phyloP scores from a whole-genome alignment of 495 filamentous ascomycete genomes.

The Penicillium lagena region DNA sequence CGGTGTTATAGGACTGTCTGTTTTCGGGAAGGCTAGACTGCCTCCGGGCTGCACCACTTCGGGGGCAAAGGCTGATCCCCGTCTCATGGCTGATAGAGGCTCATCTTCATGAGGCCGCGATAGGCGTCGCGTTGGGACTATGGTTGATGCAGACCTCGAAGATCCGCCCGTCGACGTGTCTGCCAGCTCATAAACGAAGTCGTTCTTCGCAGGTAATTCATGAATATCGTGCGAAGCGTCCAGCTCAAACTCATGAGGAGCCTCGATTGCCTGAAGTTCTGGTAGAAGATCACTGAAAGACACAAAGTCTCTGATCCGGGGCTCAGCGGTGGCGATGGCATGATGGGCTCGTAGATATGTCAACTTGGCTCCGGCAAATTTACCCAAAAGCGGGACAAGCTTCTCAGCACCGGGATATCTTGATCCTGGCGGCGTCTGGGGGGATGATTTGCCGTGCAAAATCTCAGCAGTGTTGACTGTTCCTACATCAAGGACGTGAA shows the following conservation, averaged over 20 bases:
- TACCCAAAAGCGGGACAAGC: slow-evolving; percentile 43
- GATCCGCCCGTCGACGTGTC: slow-evolving; percentile 26
- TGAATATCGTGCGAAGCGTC: slow-evolving; percentile 33
- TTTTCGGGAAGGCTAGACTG: not conserved
- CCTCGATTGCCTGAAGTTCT: slow-evolving; percentile 27
- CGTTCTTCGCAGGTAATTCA: slow-evolving; percentile 36
- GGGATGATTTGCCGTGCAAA: slow-evolving; percentile 4
- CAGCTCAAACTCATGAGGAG: slow-evolving; percentile 30
- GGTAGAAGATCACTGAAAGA: slow-evolving; percentile 20
- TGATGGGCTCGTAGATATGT: slow-evolving; percentile 53
- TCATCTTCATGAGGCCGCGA: slow-evolving; percentile 19
- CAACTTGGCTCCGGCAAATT: slow-evolving; percentile 38
- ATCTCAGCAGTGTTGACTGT: slow-evolving; percentile 31
- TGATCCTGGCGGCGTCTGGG: not conserved
- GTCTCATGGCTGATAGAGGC: slow-evolving; percentile 17
- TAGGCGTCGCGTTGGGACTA: slow-evolving; percentile 1
- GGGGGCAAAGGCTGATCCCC: slow-evolving; percentile 41
- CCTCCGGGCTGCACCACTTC: slow-evolving; percentile 23
- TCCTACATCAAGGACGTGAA: slow-evolving; percentile 50
- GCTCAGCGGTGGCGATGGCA: slow-evolving; percentile 45
- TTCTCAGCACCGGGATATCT: slow-evolving; percentile 45
- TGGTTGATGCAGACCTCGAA: not conserved
- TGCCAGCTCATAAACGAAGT: slow-evolving; percentile 34
- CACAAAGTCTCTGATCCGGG: slow-evolving; percentile 24
- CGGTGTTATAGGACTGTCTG: too few relatives aligned